Percentiles rank a stretch among this genome's conserved stretches.
phyloP scores from a whole-genome alignment of 192 early-diverging fungal species.

The Phycomyces blakesleeanus region DNA sequence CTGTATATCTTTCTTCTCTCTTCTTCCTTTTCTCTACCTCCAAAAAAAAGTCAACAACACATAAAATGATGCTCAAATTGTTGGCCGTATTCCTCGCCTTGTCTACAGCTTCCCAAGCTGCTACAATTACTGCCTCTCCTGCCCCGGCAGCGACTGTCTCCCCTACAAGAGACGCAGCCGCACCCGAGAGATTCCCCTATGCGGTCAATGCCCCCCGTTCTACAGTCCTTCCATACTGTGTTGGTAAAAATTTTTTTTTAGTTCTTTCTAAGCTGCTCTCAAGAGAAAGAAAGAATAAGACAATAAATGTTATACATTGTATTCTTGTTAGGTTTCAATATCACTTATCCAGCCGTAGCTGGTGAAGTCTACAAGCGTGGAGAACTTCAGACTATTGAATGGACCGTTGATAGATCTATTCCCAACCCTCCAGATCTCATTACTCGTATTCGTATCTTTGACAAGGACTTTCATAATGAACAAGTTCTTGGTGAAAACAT shows the following conservation, averaged over 20 bases:
- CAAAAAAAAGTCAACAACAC: too few species aligned
- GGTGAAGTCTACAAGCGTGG: neutral
- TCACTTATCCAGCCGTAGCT: neutral
- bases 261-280: too few species aligned
- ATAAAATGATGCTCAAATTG: neutral
- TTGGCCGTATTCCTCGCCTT: neutral
- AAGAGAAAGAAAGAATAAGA: too few species aligned
- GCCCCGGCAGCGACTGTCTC: neutral
- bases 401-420: neutral
- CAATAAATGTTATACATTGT: too few species aligned
- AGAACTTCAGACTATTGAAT: neutral
- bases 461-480: neutral
- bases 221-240: neutral
- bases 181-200: neutral
- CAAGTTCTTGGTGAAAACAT: neutral
- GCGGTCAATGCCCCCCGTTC: neutral
- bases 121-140: neutral
- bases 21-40: too few species aligned
- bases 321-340: neutral
- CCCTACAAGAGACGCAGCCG: too few species aligned
- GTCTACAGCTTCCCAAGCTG: neutral
- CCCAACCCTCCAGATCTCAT: neutral
- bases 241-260: too few species aligned
- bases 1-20: too few species aligned
- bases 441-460: conserved; percentile 1